Base-by-base conservation (phyloP, 768 basidiomycete species). In the Steccherinum ochraceum region DNA sequence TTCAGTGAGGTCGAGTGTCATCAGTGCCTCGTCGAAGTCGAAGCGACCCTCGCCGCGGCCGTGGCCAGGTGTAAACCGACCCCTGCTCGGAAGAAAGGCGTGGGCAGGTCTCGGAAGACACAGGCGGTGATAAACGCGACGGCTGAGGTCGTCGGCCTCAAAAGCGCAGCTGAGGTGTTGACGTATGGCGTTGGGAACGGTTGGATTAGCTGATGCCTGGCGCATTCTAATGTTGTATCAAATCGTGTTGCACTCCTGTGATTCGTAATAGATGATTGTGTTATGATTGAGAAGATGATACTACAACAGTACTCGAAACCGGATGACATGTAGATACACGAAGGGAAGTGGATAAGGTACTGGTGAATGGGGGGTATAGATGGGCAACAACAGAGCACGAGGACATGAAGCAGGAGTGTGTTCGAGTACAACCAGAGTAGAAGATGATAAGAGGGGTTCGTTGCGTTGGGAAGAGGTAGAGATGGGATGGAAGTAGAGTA, bases 1-100 rank as follows among this genome's bases (percentile, higher is more conserved):
- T 86, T 79, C 63, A 75, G 75, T 2, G 88, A 90, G 58, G 77
- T 71, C 49, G 78, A 81, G 46, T 89, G 86, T 62, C 84, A 86
- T 55, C 75, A 81, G 45, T 82, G 80, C 58, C 73, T 91, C 41
- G 55, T 79, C 18, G 83, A 88, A 59, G 70, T 88, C 52, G 86
- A 90, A 59, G 65, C 60, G 26, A 69, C 84, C 67, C 65, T 91
- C 11, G 70, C 72, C 1, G 62, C 69, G 20, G 72, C 73, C 51
- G 64, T 88, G 40, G 60, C 70, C 18, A 66, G 66, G 5, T 57
- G 69, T 40, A 63, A 61, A 46, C 71, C 67, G 53, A 48, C 57
- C 12, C 56, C 60, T 3, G 39, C 54, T 42, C 70, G 67, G 56
- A 67, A 63, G 47, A 74, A 69, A 56, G 69, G 68, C 7, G 58